Base-by-base conservation (phyloP, 2,329 filamentous ascomycete species). In the Phyllosticta citribraziliensis region DNA sequence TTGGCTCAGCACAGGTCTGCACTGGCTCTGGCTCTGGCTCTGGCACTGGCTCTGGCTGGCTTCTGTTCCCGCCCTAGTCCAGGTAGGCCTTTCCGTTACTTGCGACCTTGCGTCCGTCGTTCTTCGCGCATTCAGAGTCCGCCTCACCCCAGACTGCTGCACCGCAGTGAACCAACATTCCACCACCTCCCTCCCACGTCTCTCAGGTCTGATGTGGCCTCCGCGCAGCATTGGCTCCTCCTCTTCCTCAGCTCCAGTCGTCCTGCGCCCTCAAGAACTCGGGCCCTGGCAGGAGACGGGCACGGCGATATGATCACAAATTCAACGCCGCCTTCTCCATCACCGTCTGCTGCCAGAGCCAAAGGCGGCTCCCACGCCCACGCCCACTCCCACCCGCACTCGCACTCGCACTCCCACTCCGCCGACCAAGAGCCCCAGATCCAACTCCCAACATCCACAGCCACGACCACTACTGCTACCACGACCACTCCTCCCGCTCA, bases 401-500 rank as follows among this genome's bases (percentile, higher is more conserved):
- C 22, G 22, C 22, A 22, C 22, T 22, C 22, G 22, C 22, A 30
- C 27, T n/a, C 17, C 14, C 17, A n/a, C 40, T 8, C 40, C 40
- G 17, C 40, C 17, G 14, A 47, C 3, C 40, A 17, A n/a, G 40
- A 47, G 12, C 40, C 40, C 40, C 40, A 47, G 5, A 2, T 6
- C 27, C 40, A 47, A n/a, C 40, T 12, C 30, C 59, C 19, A 17
- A 47, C 40, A n/a, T n/a, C 40, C 14, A 47, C 40, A n/a, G 4
- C 40, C 14, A 47, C 35, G 12, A 14, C 35, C 10, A 40, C 35
- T 12, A 40, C 35, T 11, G 12, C 14, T 8, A 47, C 63, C 12
- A 62, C 62, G 19, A 63, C 64, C n/a, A 65, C 64, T 30, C 52
- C 57, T 54, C 59, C 62, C 19, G 64, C 64, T 56, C 63, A 22